Evolutionary conservation across 192 early-diverging fungal species (phyloP), one percentile per base, ranked within the genome.

Genomic region (Funneliformis geosporum): DNA sequence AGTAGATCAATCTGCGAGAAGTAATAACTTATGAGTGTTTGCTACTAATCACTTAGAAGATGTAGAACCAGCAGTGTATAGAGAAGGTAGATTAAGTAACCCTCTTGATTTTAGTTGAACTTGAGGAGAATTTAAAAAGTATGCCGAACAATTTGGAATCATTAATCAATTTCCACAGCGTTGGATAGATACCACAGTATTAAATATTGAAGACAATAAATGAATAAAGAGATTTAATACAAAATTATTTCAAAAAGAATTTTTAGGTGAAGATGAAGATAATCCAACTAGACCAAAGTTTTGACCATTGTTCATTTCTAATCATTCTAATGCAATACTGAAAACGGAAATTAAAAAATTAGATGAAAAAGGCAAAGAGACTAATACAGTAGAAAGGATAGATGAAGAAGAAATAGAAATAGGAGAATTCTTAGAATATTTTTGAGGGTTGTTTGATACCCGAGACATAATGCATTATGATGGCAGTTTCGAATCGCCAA

Each of bases 41-140:
- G 70, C 70, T 14, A 72, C 70, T 72, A 72, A 72, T 72, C 25
- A 72, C 46, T 46, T 72, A 43, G 23, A 46, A 8, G n/a, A 46
- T 44, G 18, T 72, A 4, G 39, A 72, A 2, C 3, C 10, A 72
- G 40, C 70, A 1, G 46, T 47, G 43, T 72, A 72, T 27, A 39
- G 39, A 11, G 7, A 4, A 2, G 70, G 70, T 25, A 10, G 70
- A 43, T 43, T 72, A 43, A 43, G 39, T 39, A 72, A 72, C 40
- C 70, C 70, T 1, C 25, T 72, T 12, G 70, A 72, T 72, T 72
- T 72, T 46, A 72, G 70, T 72, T 72, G 70, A 72, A 72, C 70
- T 16, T 46, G 43, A 72, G 38, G 43, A 6, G 43, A 46, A 44
- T 46, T 72, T 43, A 43, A 7, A 3, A 21, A 46, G 25, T 27